phyloP scores from a whole-genome alignment of 2,329 filamentous ascomycete species.

The Ustilaginoidea virens region DNA sequence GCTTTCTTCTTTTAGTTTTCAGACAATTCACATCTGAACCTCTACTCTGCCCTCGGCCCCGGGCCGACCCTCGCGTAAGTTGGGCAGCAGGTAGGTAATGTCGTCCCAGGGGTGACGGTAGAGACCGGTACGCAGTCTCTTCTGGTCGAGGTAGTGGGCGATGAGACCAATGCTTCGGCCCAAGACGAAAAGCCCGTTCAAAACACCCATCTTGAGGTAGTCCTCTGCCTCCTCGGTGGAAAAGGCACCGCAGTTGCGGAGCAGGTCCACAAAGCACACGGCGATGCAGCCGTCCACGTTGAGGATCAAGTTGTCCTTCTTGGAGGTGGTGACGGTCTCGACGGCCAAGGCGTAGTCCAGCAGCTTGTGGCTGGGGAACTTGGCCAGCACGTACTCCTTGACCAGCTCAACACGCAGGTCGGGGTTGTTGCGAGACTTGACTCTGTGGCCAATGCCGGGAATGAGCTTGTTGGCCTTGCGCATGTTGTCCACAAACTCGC shows the following conservation, averaged over 20 bases:
- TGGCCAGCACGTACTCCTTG: slow-evolving; percentile 95
- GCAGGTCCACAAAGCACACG: slow-evolving; percentile 94
- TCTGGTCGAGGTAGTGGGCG: slow-evolving; percentile 99
- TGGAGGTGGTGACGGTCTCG: slow-evolving; percentile 94
- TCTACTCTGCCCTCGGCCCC: slow-evolving; percentile 79
- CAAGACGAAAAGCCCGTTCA: slow-evolving; percentile 98
- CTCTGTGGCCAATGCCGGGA: slow-evolving; percentile 95
- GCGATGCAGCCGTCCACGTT: slow-evolving; percentile 98
- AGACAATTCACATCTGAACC: slow-evolving; percentile 51
- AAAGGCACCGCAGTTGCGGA: slow-evolving; percentile 97
- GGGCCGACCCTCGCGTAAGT: slow-evolving; percentile 52
- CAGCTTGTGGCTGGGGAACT: slow-evolving; percentile 96
- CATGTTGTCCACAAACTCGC: slow-evolving; percentile 98
- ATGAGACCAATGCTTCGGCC: slow-evolving; percentile 96
- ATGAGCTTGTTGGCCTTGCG: slow-evolving; percentile 99
- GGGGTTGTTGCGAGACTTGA: slow-evolving; percentile 99
- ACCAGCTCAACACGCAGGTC: slow-evolving; percentile 98
- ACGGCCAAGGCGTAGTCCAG: slow-evolving; percentile 97
- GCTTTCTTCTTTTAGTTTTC: background rate
- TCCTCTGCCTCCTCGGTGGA: slow-evolving; percentile 92
- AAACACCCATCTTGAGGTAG: slow-evolving; percentile 96
- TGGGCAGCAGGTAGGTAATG: slow-evolving; percentile 87
- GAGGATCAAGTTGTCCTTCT: slow-evolving; percentile 99
- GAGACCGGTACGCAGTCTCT: slow-evolving; percentile 93
- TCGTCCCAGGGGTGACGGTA: slow-evolving; percentile 99